Percentiles rank a stretch among this genome's conserved stretches.
phyloP scores from a whole-genome alignment of 2,329 filamentous ascomycete genomes.

The Aspergillus pseudoglaucus region DNA sequence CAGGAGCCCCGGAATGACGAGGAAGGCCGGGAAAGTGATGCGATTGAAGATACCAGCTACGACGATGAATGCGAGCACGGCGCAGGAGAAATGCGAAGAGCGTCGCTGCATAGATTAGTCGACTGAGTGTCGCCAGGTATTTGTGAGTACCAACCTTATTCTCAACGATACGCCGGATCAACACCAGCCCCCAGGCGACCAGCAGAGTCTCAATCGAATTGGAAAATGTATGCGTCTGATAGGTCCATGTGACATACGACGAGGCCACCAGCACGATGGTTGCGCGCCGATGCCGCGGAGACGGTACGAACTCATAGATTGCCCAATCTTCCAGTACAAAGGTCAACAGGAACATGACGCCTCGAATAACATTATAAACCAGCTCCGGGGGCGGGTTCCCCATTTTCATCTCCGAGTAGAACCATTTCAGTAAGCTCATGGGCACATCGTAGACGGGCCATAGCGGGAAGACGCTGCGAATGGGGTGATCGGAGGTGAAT shows the following conservation, averaged over 20 bases:
- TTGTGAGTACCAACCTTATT: constrained; percentile 55
- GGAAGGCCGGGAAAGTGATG: constrained; percentile 92
- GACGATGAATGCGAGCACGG: constrained; percentile 69
- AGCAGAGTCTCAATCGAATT: constrained; percentile 93
- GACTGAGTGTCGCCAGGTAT: neutral
- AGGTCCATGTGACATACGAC: constrained; percentile 98
- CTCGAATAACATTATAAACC: constrained; percentile 82
- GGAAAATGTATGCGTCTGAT: constrained; percentile 96
- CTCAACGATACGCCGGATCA: constrained; percentile 79
- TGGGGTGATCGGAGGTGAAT: constrained; percentile 79
- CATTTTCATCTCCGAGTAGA: constrained; percentile 77
- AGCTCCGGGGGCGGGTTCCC: constrained; percentile 69
- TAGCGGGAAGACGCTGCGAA: constrained; percentile 93
- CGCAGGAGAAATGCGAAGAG: constrained; percentile 68
- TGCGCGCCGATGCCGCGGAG: constrained; percentile 61
- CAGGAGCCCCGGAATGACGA: constrained; percentile 74
- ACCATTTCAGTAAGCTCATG: constrained; percentile 86
- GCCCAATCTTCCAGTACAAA: constrained; percentile 98
- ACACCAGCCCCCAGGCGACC: constrained; percentile 85
- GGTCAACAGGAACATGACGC: constrained; percentile 89
- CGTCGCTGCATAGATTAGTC: constrained; percentile 51
- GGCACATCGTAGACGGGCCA: constrained; percentile 93
- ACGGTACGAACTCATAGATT: constrained; percentile 79
- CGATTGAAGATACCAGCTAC: constrained; percentile 91
- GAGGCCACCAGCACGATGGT: constrained; percentile 84